These are phyloP conservation scores for Euphorbia peplus DNA, from an alignment of 345 rosid genomes.

Conservation along the genomic window DNA sequence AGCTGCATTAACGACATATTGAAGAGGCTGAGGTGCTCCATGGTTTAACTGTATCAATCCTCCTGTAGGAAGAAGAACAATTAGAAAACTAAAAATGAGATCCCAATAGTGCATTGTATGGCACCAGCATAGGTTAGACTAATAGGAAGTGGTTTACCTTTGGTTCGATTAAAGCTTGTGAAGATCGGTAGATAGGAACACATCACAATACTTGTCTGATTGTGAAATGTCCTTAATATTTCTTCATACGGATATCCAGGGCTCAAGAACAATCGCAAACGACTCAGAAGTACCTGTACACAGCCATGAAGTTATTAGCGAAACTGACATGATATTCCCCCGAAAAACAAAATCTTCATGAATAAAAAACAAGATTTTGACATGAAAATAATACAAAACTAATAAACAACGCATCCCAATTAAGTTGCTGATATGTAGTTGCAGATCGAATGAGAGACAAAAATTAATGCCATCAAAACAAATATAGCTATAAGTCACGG, in stretches of 20 bases:
- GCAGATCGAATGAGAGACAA: neutral
- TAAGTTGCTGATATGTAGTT: neutral
- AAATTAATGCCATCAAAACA: neutral
- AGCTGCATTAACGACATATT: constrained; percentile 88
- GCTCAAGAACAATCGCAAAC: constrained; percentile 80
- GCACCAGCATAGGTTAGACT: neutral
- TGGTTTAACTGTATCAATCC: constrained; percentile 87
- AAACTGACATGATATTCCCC: neutral
- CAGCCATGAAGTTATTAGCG: constrained; percentile 5
- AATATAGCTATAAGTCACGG: neutral
- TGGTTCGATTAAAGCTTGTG: constrained; percentile 67
- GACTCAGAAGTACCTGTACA: constrained; percentile 69
- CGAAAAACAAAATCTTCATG: neutral
- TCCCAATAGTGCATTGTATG: constrained; percentile 5
- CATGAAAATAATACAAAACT: neutral
- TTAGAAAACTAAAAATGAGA: constrained; percentile 16
- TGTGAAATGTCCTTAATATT: constrained; percentile 79
- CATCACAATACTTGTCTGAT: constrained; percentile 80
- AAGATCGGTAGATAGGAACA: constrained; percentile 71
- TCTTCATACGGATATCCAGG: constrained; percentile 96
- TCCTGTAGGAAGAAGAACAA: constrained; percentile 51
- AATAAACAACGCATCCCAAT: neutral
- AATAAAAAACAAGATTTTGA: neutral
- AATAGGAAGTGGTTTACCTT: constrained; percentile 37
- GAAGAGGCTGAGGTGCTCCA: constrained; percentile 96